Evolutionary conservation across 106 monocot genomes (phyloP).

Genomic region (Allium fistulosum): DNA sequence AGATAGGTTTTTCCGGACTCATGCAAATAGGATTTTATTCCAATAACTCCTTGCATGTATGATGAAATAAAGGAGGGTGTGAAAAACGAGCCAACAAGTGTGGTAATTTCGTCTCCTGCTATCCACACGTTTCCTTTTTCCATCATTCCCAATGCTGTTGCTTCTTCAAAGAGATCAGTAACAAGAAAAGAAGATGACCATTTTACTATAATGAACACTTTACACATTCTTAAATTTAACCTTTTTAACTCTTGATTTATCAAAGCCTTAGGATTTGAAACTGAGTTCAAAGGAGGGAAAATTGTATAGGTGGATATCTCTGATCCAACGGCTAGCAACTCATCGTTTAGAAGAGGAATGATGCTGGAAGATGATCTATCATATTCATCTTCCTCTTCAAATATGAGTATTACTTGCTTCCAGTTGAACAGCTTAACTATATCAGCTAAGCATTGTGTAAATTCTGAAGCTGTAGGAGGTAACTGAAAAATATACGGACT

Average conservation of each 20-base stretch:
- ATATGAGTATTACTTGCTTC: conserved; percentile 7
- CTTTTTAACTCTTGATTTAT: not conserved
- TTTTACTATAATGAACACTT: conserved; percentile 4
- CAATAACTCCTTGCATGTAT: conserved; percentile 23
- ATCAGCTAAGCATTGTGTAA: conserved; percentile 9
- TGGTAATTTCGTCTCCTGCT: conserved; percentile 9
- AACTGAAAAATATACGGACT: not conserved
- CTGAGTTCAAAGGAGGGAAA: not conserved
- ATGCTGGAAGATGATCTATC: not conserved
- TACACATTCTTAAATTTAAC: not conserved
- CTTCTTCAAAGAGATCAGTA: conserved; percentile 2
- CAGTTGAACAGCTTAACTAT: conserved; percentile 16
- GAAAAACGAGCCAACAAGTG: conserved; percentile 16
- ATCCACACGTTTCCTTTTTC: conserved; percentile 16
- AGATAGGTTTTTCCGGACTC: not conserved
- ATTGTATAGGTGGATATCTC: not conserved
- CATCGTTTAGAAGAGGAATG: not conserved
- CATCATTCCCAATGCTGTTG: conserved; percentile 16
- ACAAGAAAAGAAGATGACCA: conserved; percentile 9
- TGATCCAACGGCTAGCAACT: not conserved
- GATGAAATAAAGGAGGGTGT: not conserved
- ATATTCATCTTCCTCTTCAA: conserved; percentile 13
- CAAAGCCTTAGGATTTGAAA: not conserved
- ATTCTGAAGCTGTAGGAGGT: conserved; percentile 1
- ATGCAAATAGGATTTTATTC: conserved; percentile 1